Conservation (phyloP, 192 early-diverging fungal genomes). For the Backusella parvicylindrica region DNA sequence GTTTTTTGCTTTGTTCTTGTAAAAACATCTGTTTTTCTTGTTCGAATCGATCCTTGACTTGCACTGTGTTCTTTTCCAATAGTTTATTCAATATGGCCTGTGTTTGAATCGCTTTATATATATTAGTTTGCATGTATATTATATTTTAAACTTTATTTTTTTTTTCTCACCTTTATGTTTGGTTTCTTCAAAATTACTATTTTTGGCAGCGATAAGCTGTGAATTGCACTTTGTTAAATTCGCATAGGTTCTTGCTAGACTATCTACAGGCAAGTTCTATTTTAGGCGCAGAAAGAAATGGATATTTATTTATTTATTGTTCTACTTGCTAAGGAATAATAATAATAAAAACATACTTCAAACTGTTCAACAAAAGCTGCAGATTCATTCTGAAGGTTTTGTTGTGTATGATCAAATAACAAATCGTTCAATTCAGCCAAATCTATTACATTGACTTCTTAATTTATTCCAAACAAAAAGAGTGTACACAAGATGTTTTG, state of each 20-base stretch:
- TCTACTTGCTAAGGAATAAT: neutral
- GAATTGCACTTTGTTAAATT: neutral
- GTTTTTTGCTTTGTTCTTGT: neutral
- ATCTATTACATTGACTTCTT: slow-evolving; percentile 1
- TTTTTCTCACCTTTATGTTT: slow-evolving; percentile 1
- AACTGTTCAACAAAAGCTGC: neutral
- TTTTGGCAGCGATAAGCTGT: neutral
- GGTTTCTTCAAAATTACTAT: neutral
- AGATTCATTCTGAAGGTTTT: neutral
- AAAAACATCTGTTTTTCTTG: neutral
- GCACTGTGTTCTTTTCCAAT: neutral
- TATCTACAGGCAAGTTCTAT: neutral
- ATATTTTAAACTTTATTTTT: neutral
- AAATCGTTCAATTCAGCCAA: slow-evolving; percentile 6
- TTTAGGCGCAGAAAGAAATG: too few species aligned
- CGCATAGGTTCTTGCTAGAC: slow-evolving; percentile 1
- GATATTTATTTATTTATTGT: neutral
- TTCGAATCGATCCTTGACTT: neutral
- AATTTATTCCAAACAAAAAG: neutral
- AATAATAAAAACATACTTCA: neutral
- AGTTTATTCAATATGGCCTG: neutral
- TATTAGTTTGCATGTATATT: neutral
- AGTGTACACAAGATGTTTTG: too few species aligned
- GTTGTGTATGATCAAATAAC: neutral
- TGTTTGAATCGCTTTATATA: neutral